Evolutionary conservation across 768 basidiomycete species (phyloP), one percentile per base, ranked within the genome.

Genomic region (Auricularia sp.): DNA sequence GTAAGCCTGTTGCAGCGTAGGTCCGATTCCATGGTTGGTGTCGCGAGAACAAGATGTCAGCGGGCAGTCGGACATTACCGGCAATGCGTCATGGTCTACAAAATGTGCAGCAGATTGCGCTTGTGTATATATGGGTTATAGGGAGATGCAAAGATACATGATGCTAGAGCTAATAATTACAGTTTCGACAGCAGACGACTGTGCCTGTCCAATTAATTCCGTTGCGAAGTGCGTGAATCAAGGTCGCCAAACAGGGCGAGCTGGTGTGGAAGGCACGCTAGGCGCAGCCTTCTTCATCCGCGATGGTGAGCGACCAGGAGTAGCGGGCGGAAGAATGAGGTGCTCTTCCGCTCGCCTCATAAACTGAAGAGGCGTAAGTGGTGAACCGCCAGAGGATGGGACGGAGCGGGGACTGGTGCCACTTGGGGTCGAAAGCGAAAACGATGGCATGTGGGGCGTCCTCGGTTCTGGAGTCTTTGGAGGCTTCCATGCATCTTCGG

Each of bases 301-400:
- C 14, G 47, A 51, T 18, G 14, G 14, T 18, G 21, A 18, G 47
- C 18, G 47, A 16, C 18, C 21, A 8, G 21, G 14, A 6, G 47
- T 16, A 16, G 47, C 18, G 10, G 47, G 47, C 21, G 47, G 47
- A 6, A 51, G 21, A 21, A 21, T 18, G 18, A 51, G 47, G 18
- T 51, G 47, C 47, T 67, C 69, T 47, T 89, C 88, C 44, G 89
- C 93, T 60, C 87, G 84, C 64, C 92, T 81, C 67, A 96, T 84
- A 75, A 93, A 94, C 72, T 95, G 91, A 58, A 96, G 75, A 1
- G 93, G 84, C 7, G 86, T 85, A 62, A 93, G 72, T 11, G 92
- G 89, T 0, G 91, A 91, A 14, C 87, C 86, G 39, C 85, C 81
- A 1, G 80, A 79, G 34, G 85, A 83, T 64, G 87, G 83, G 43